Percentiles rank a stretch among this genome's conserved stretches.
Evolutionary conservation across 2,329 filamentous ascomycete species (phyloP).

Genomic region (Curvularia sp.): DNA sequence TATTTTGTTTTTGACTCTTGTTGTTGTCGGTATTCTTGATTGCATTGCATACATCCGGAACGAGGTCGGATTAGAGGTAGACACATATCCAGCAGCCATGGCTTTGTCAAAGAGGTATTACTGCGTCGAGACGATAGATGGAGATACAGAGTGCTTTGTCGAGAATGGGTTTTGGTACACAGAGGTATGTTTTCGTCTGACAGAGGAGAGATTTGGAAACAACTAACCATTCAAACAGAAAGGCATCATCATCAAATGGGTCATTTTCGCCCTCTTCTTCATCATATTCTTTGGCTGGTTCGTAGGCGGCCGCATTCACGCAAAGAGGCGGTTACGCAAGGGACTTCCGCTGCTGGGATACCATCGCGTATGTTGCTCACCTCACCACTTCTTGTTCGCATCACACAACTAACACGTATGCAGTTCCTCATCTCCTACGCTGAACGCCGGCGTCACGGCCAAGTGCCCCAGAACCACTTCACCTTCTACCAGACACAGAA

Average conservation of each 20-base stretch:
- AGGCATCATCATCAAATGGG: conserved; percentile 73
- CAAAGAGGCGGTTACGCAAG: conserved; percentile 68
- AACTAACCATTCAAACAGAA: conserved; percentile 53
- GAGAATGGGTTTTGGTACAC: conserved; percentile 46
- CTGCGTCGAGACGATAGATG: conserved; percentile 36
- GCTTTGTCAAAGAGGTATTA: conserved; percentile 38
- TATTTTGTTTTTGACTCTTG: not conserved
- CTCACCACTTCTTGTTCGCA: not conserved
- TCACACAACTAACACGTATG: not conserved
- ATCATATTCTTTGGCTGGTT: conserved; percentile 67
- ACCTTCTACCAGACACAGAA: conserved; percentile 47
- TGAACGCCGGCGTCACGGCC: conserved; percentile 45
- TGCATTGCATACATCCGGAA: not conserved
- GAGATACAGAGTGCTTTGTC: conserved; percentile 37
- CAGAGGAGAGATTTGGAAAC: not conserved
- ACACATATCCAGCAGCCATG: conserved; percentile 28
- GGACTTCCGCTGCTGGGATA: conserved; percentile 72
- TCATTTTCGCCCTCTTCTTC: conserved; percentile 69
- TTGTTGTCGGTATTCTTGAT: not conserved
- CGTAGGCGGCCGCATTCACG: conserved; percentile 73
- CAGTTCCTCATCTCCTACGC: conserved; percentile 54
- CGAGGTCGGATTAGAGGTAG: not conserved
- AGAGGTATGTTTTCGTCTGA: conserved; percentile 26
- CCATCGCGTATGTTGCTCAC: conserved; percentile 59
- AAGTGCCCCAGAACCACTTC: conserved; percentile 48